A percentile compares a stretch with the other conserved stretches of the same genome.
Evolutionary conservation across 768 basidiomycete genomes (phyloP).

Genomic region (Phaeotremella skinneri): DNA sequence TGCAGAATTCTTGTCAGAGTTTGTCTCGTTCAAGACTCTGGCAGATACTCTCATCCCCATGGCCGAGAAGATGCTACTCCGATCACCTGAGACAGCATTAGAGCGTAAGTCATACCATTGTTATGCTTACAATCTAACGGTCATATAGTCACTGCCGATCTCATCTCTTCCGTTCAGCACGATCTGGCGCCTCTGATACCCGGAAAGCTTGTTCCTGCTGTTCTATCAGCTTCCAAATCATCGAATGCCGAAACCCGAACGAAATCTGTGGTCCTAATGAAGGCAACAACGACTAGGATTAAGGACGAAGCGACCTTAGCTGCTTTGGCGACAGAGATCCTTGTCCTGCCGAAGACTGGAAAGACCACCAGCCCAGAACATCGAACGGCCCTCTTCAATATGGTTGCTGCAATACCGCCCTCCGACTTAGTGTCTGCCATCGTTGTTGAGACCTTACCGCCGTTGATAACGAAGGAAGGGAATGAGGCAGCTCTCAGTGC

Average conservation of each 20-base stretch:
- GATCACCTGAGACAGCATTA: slow-evolving; percentile 76
- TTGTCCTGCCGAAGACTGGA: slow-evolving; percentile 71
- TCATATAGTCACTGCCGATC: slow-evolving; percentile 58
- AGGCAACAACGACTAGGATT: slow-evolving; percentile 47
- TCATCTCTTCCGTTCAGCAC: slow-evolving; percentile 61
- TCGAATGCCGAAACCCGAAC: slow-evolving; percentile 63
- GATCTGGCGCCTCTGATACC: slow-evolving; percentile 64
- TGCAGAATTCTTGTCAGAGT: slow-evolving; percentile 62
- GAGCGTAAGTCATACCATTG: slow-evolving; percentile 56
- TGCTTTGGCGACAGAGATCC: slow-evolving; percentile 62
- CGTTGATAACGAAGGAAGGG: slow-evolving; percentile 68
- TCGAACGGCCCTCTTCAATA: slow-evolving; percentile 72
- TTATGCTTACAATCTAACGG: slow-evolving; percentile 14
- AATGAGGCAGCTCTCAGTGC: slow-evolving; percentile 65
- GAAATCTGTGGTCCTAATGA: slow-evolving; percentile 63
- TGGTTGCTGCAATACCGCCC: slow-evolving; percentile 63
- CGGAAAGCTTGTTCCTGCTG: slow-evolving; percentile 57
- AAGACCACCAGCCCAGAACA: slow-evolving; percentile 89
- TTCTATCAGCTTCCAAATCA: slow-evolving; percentile 56
- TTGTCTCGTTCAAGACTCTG: slow-evolving; percentile 60
- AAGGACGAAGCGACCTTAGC: slow-evolving; percentile 53
- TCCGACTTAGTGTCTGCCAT: slow-evolving; percentile 58
- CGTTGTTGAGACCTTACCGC: slow-evolving; percentile 54
- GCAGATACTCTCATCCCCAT: slow-evolving; percentile 62
- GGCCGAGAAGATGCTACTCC: slow-evolving; percentile 74